phyloP scores from a whole-genome alignment of 2,329 filamentous ascomycete species.

The Fusarium sp. region DNA sequence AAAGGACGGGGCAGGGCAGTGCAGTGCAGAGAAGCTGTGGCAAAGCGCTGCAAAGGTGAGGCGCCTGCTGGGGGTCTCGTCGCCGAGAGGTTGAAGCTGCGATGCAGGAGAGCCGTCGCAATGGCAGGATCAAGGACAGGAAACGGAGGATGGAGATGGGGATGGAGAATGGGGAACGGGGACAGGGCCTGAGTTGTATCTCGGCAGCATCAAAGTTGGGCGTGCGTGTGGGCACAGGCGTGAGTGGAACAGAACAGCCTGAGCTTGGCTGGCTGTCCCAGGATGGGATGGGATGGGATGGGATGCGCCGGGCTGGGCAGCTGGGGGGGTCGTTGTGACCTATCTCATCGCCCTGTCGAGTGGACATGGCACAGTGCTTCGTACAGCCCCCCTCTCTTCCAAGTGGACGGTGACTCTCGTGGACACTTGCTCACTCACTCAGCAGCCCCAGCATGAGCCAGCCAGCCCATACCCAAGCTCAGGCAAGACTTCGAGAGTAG shows the following conservation, averaged over 20 bases:
- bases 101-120: constrained; percentile 42
- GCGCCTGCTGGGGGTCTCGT: constrained; percentile 22
- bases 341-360: constrained; percentile 17
- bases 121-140: constrained; percentile 42
- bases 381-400: constrained; percentile 1
- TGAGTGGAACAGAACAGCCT: constrained; percentile 41
- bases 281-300: constrained; percentile 24
- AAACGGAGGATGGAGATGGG: constrained; percentile 25
- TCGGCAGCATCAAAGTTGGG: constrained; percentile 43
- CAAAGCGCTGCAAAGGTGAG: constrained; percentile 22
- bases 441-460: neutral
- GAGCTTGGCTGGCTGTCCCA: constrained; percentile 30
- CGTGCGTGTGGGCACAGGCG: constrained; percentile 41
- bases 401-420: neutral
- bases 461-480: neutral
- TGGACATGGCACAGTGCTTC: constrained; percentile 13
- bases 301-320: constrained; percentile 22
- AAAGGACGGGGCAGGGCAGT: neutral
- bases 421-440: neutral
- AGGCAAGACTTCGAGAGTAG: neutral
- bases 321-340: constrained; percentile 29
- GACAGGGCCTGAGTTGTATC: constrained; percentile 45
- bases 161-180: constrained; percentile 42
- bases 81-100: constrained; percentile 30
- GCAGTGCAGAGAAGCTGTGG: constrained; percentile 7